Conservation (phyloP, 2,329 filamentous ascomycete species). For the Microcyclospora pomicola region DNA sequence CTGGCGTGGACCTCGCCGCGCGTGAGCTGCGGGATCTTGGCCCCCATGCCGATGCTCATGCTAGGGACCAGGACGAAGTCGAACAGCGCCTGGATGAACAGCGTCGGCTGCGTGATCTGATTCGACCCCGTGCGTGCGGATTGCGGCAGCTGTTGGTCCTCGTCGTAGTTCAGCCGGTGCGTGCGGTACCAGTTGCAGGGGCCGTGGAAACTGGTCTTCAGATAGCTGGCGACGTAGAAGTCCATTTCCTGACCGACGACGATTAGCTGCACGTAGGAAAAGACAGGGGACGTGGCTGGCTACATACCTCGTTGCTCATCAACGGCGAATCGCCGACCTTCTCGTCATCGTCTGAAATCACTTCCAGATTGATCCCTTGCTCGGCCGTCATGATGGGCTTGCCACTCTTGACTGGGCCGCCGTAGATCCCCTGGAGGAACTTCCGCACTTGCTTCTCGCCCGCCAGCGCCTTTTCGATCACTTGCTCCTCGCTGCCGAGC, state of each 20-base stretch:
- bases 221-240: slow-evolving; percentile 61
- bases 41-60: slow-evolving; percentile 60
- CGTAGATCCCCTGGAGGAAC: slow-evolving; percentile 60
- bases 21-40: slow-evolving; percentile 50
- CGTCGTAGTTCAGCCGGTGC: slow-evolving; percentile 56
- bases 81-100: slow-evolving; percentile 60
- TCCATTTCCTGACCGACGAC: slow-evolving; percentile 45
- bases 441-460: slow-evolving; percentile 45
- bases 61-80: slow-evolving; percentile 61
- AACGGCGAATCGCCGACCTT: slow-evolving; percentile 43
- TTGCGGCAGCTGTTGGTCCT: slow-evolving; percentile 41
- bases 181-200: slow-evolving; percentile 61
- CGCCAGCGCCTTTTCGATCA: slow-evolving; percentile 41
- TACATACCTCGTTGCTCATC: slow-evolving; percentile 44
- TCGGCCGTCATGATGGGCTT: slow-evolving; percentile 44
- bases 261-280: slow-evolving; percentile 1
- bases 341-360: slow-evolving; percentile 30
- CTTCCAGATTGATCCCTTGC: slow-evolving; percentile 51
- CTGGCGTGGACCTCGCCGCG: slow-evolving; percentile 51
- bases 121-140: slow-evolving; percentile 4
- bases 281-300: neutral
- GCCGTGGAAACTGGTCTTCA: slow-evolving; percentile 59
- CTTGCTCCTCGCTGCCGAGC: slow-evolving; percentile 34
- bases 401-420: slow-evolving; percentile 44
- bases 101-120: slow-evolving; percentile 35